Percentiles rank a stretch among this genome's conserved stretches.
These are phyloP conservation scores for Termitomyces sp. DNA, from an alignment of 768 basidiomycete genomes.

Conservation along the genomic window DNA sequence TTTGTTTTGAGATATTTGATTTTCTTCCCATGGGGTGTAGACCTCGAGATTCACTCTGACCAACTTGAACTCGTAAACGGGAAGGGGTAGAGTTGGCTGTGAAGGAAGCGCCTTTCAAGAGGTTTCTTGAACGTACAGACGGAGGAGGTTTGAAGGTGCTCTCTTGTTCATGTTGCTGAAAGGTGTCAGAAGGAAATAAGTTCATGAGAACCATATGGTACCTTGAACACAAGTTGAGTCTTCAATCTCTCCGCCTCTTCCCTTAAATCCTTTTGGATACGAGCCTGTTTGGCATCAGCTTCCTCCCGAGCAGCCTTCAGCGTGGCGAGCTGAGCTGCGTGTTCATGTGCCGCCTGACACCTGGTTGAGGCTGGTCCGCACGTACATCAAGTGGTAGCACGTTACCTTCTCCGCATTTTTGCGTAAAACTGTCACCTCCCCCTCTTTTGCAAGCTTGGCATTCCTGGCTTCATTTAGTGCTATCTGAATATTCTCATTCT, in stretches of 20 bases:
- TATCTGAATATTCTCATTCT: constrained; percentile 41
- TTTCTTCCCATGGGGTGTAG: constrained; percentile 25
- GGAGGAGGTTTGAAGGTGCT: constrained; percentile 44
- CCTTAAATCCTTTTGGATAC: constrained; percentile 57
- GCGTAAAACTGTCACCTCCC: constrained; percentile 65
- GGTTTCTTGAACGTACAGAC: constrained; percentile 39
- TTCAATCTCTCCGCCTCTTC: constrained; percentile 66
- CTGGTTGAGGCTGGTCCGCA: not conserved
- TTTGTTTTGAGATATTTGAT: constrained; percentile 29
- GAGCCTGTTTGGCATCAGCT: constrained; percentile 48
- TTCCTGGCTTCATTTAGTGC: constrained; percentile 45
- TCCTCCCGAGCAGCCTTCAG: constrained; percentile 59
- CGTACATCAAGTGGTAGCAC: not conserved
- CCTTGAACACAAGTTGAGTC: constrained; percentile 68
- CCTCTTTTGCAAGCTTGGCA: constrained; percentile 54
- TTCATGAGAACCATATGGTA: constrained; percentile 19
- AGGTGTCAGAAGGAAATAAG: not conserved
- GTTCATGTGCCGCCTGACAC: constrained; percentile 49
- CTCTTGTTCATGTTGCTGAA: constrained; percentile 67
- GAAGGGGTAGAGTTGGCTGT: constrained; percentile 35
- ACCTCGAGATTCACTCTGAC: constrained; percentile 11
- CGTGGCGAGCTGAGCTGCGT: constrained; percentile 50
- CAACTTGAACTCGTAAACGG: constrained; percentile 34
- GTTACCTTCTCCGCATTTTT: constrained; percentile 64
- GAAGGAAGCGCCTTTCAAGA: constrained; percentile 29